Percentiles rank a stretch among this genome's conserved stretches.
Conservation (phyloP, 768 basidiomycete genomes). For the Tricholoma terreum region DNA sequence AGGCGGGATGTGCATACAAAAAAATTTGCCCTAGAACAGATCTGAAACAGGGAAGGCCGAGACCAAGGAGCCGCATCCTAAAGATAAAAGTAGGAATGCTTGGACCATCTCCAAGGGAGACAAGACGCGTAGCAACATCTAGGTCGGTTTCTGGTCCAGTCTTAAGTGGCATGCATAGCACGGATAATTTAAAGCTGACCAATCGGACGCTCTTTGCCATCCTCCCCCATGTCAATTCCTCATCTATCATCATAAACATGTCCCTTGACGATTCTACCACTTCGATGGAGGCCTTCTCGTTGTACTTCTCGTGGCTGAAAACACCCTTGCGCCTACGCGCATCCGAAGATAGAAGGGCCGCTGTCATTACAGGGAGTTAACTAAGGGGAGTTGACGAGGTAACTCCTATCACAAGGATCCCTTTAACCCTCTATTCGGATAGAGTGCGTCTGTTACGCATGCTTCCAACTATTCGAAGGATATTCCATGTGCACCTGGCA, state of each 20-base stretch:
- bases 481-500: too few species aligned
- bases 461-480: background rate
- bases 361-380: background rate
- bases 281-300: conserved; percentile 17
- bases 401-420: background rate
- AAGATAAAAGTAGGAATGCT: conserved; percentile 49
- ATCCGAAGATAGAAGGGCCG: background rate
- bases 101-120: conserved; percentile 54
- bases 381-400: background rate
- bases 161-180: background rate
- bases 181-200: background rate
- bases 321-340: conserved; percentile 5
- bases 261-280: conserved; percentile 16
- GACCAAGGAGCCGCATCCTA: conserved; percentile 52
- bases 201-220: conserved; percentile 7
- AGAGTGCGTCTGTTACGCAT: background rate
- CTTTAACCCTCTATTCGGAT: background rate
- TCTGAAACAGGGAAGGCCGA: conserved; percentile 56
- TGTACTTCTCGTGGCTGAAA: conserved; percentile 25
- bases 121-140: conserved; percentile 46
- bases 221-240: conserved; percentile 3
- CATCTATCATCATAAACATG: conserved; percentile 30
- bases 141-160: conserved; percentile 36
- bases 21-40: conserved; percentile 34
- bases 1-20: conserved; percentile 32